Evolutionary conservation across 2,329 filamentous ascomycete species (phyloP).

Genomic region (Thermochaetoides dissita): DNA sequence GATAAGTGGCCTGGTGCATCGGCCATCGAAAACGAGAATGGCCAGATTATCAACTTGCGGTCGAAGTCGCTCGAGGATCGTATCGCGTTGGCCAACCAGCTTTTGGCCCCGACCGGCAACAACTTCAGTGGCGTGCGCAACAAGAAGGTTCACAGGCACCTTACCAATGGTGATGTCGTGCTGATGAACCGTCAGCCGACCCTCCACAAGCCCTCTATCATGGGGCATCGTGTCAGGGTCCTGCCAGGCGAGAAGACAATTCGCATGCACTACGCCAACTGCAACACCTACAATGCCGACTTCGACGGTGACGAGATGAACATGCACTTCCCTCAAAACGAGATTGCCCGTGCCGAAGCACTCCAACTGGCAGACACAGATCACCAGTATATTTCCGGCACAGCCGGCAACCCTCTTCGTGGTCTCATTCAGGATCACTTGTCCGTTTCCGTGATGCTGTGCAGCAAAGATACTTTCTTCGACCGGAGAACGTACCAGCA

Average conservation of each 20-base stretch:
- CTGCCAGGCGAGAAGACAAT: constrained; percentile 91
- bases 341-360: constrained; percentile 83
- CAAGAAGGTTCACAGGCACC: constrained; percentile 92
- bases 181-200: constrained; percentile 98
- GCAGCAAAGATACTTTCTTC: constrained; percentile 84
- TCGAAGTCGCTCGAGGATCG: constrained; percentile 82
- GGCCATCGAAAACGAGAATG: constrained; percentile 90
- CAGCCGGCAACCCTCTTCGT: constrained; percentile 81
- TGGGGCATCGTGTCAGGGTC: constrained; percentile 89
- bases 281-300: constrained; percentile 98
- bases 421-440: constrained; percentile 98
- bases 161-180: constrained; percentile 93
- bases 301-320: constrained; percentile 99
- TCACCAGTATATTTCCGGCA: constrained; percentile 90
- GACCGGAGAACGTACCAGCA: constrained; percentile 80
- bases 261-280: constrained; percentile 99
- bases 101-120: constrained; percentile 70
- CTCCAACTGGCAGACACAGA: constrained; percentile 90
- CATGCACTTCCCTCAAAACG: constrained; percentile 98
- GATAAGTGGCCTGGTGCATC: constrained; percentile 89
- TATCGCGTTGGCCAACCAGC: constrained; percentile 77
- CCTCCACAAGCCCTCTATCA: constrained; percentile 95
- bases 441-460: constrained; percentile 82
- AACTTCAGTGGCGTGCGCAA: constrained; percentile 63
- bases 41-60: constrained; percentile 75